Evolutionary conservation across 495 filamentous ascomycete species (phyloP), one percentile per base, ranked within the genome.

Genomic region (Aspergillus avenaceus): DNA sequence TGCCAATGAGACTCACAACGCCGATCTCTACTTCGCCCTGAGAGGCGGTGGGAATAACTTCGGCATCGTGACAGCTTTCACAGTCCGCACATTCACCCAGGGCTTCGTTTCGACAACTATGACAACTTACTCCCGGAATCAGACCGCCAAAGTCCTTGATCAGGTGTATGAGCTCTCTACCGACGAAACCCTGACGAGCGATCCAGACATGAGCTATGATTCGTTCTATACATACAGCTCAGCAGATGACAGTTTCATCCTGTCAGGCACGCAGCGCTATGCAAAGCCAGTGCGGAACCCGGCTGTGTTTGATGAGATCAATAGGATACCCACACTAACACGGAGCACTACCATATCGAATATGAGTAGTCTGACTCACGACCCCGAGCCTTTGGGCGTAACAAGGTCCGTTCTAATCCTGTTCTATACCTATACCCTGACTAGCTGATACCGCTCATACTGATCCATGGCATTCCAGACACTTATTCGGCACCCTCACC

Each of bases 1-100:
- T 13, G 72, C 63, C 12, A 60, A 51, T 23, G 48, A 64, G 9
- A 55, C 55, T 19, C 47, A 47, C 34, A 56, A 77, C 40, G 61
- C 69, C 0, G 69, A 73, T 29, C 62, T 76, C 9, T 76, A 63
- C 54, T 58, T 60, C 43, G 68, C 64, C 7, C 68, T 79, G 29
- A 71, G 74, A 32, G 74, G 75, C 7, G 74, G 75, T 19, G 70
- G 69, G 13, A 78, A 73, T 59, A 78, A 73, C 61, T 78, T 76
- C 47, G 75, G 74, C 45, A 61, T 69, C 48, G 63, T 69, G 2
- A 66, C 63, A 8, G 48, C 45, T 9, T 66, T 64, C 46, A 60
- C 55, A 22, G 26, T 55, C 42, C 38, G 38, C 6, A 44, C 50
- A 13, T 50, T 56, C 24, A 0, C 41, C 21, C 52, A 55, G 32